phyloP scores from a whole-genome alignment of 225 moss, liverwort and hornwort genomes.

The Sphagnum contortum region DNA sequence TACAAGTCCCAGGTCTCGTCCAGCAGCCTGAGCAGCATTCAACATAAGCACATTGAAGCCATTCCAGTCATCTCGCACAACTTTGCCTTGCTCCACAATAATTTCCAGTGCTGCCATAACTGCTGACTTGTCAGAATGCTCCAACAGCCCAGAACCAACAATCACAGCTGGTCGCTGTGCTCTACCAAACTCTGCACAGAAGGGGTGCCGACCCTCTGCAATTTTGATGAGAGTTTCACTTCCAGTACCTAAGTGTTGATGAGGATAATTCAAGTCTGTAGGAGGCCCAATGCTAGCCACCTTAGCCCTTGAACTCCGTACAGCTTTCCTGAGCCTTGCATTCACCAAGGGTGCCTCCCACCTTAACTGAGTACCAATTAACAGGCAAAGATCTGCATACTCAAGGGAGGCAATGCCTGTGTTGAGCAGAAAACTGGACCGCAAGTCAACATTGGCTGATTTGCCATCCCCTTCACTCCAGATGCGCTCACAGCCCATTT shows the following conservation, averaged over 20 bases:
- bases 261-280: constrained; percentile 61
- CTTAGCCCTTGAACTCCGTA: constrained; percentile 48
- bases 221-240: constrained; percentile 58
- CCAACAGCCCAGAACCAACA: constrained; percentile 68
- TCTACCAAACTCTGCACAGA: constrained; percentile 58
- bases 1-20: constrained; percentile 77
- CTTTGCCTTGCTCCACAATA: constrained; percentile 50
- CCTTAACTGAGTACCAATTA: constrained; percentile 83
- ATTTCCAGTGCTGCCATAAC: constrained; percentile 68
- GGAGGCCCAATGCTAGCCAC: constrained; percentile 64
- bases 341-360: constrained; percentile 81
- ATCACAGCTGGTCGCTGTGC: constrained; percentile 70
- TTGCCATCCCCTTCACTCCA: constrained; percentile 92
- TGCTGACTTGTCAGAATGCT: constrained; percentile 60
- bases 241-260: constrained; percentile 59
- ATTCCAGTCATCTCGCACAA: constrained; percentile 82
- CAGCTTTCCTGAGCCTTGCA: constrained; percentile 76
- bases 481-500: constrained; percentile 92
- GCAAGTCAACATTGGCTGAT: constrained; percentile 65
- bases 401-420: constrained; percentile 80
- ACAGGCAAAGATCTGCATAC: constrained; percentile 74
- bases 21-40: constrained; percentile 89
- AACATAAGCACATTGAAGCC: constrained; percentile 80
- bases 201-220: constrained; percentile 74
- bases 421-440: constrained; percentile 80